Percentiles rank a stretch among this genome's conserved stretches.
Conservation (phyloP, 2,329 filamentous ascomycete genomes). For the Daldinia sp. region DNA sequence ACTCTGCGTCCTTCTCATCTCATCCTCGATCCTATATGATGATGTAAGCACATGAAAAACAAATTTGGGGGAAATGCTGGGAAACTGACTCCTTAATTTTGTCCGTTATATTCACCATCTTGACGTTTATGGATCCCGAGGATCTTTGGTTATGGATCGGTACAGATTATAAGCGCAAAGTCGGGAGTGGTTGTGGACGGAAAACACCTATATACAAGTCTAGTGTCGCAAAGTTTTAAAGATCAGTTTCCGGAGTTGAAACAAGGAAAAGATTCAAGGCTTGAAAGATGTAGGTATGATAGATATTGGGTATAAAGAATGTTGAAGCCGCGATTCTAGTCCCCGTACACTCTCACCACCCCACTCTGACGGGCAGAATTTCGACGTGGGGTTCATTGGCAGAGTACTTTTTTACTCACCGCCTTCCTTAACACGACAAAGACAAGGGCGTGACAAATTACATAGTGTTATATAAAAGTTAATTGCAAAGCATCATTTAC, state of each 20-base stretch:
- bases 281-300: neutral
- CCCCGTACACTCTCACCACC: conserved; percentile 21
- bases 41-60: conserved; percentile 29
- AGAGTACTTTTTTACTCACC: conserved; percentile 18
- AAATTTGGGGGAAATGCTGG: conserved; percentile 23
- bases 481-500: neutral
- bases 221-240: neutral
- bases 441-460: too few species aligned
- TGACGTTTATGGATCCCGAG: conserved; percentile 48
- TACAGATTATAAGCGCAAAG: neutral
- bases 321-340: conserved; percentile 15
- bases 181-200: neutral
- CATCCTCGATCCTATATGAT: conserved; percentile 88
- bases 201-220: neutral
- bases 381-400: conserved; percentile 30
- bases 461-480: neutral
- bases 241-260: neutral
- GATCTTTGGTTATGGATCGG: neutral
- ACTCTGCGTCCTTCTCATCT: conserved; percentile 99
- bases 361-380: conserved; percentile 37
- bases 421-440: conserved; percentile 13
- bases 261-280: neutral
- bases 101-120: conserved; percentile 99
- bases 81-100: conserved; percentile 95
- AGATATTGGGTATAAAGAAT: neutral